phyloP scores from a whole-genome alignment of 73 alveolate genomes.

The Effrenium voratum region DNA sequence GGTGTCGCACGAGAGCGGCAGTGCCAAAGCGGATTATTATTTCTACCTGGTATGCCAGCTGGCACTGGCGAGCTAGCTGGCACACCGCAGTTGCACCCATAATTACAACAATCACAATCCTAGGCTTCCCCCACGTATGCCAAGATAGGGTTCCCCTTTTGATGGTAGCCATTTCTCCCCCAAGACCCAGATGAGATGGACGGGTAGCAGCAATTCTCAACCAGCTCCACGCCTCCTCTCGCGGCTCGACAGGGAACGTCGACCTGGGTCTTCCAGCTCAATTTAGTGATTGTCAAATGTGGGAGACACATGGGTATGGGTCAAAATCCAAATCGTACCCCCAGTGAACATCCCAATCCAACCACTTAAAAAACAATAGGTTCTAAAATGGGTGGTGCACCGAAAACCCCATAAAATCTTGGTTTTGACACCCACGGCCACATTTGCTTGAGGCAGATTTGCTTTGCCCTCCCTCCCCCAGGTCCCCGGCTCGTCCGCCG shows the following conservation, averaged over 20 bases:
- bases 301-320: no score
- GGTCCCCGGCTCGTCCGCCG: constrained; percentile 60
- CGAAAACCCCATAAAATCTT: background rate
- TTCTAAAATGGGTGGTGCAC: background rate
- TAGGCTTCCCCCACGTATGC: no score
- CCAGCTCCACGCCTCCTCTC: background rate
- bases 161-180: no score
- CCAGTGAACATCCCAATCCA: background rate
- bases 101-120: no score
- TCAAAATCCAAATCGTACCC: no score
- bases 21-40: no score
- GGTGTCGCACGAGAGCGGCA: no score
- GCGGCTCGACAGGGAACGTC: constrained; percentile 60
- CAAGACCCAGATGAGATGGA: background rate
- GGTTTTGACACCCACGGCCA: background rate
- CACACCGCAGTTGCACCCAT: no score
- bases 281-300: no score
- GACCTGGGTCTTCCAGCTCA: constrained; percentile 19
- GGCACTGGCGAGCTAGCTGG: no score
- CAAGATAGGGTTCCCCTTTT: no score
- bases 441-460: background rate
- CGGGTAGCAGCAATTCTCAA: background rate
- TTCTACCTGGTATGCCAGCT: no score
- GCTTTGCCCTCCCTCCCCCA: background rate
- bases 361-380: background rate